phyloP scores from a whole-genome alignment of 208 protist species.

The Trypanosoma cruzi region DNA sequence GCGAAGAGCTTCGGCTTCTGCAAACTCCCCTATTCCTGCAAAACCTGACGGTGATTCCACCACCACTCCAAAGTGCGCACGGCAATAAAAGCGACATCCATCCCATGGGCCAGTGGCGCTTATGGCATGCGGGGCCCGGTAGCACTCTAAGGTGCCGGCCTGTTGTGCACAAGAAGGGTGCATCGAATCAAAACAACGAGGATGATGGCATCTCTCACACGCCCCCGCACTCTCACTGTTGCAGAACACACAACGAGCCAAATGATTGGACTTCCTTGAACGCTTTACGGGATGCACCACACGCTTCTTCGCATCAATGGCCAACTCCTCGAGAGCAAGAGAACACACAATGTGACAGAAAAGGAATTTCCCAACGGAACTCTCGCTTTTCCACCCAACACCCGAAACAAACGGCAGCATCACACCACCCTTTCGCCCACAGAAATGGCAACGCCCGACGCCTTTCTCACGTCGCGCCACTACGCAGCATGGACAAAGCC shows the following conservation, averaged over 20 bases:
- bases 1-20: conserved; percentile 43
- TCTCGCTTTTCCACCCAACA: conserved; percentile 10
- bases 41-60: conserved; percentile 38
- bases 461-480: conserved; percentile 30
- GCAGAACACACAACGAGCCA: conserved; percentile 62
- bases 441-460: conserved; percentile 43
- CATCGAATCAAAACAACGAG: conserved; percentile 68
- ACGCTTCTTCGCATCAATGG: conserved; percentile 27
- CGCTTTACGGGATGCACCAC: conserved; percentile 23
- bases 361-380: neutral
- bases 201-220: conserved; percentile 54
- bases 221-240: conserved; percentile 33
- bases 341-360: conserved; percentile 70
- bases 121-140: neutral
- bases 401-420: conserved; percentile 46
- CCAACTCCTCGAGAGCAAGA: conserved; percentile 55
- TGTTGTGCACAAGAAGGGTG: conserved; percentile 71
- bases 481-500: conserved; percentile 67
- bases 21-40: conserved; percentile 32
- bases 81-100: conserved; percentile 65
- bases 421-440: conserved; percentile 58
- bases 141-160: conserved; percentile 60
- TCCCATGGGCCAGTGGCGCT: conserved; percentile 29
- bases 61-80: conserved; percentile 52
- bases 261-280: conserved; percentile 35